Conservation (phyloP, 768 basidiomycete genomes). For the Hebeloma cylindrosporum region DNA sequence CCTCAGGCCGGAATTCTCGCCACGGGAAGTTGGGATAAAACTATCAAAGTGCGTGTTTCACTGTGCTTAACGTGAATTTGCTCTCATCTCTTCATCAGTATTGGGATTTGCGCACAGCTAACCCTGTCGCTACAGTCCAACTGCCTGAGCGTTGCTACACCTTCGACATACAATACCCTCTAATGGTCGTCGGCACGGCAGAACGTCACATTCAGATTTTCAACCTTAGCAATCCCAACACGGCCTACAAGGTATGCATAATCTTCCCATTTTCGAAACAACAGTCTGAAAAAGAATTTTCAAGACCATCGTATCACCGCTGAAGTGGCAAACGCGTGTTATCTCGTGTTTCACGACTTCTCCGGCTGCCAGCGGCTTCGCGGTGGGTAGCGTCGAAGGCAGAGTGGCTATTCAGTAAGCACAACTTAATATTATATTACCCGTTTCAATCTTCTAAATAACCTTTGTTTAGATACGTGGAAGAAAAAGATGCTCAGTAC, state of each 20-base stretch:
- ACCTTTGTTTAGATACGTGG: conserved; percentile 63
- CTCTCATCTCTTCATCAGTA: conserved; percentile 52
- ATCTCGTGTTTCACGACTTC: conserved; percentile 80
- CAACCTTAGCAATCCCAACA: conserved; percentile 80
- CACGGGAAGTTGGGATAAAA: conserved; percentile 98
- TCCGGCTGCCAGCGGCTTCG: conserved; percentile 61
- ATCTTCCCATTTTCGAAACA: conserved; percentile 4
- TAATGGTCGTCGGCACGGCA: conserved; percentile 92
- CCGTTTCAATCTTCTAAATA: background rate
- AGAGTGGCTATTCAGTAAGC: conserved; percentile 95
- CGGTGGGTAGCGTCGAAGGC: conserved; percentile 85
- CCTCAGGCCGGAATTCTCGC: conserved; percentile 75
- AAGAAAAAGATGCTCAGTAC: conserved; percentile 77
- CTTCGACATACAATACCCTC: conserved; percentile 76
- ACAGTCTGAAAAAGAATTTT: conserved; percentile 1
- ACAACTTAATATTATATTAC: background rate
- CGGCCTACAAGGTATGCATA: conserved; percentile 65
- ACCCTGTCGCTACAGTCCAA: conserved; percentile 72
- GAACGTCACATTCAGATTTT: conserved; percentile 90
- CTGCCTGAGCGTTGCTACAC: conserved; percentile 92
- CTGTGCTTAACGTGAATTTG: background rate
- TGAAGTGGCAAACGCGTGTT: conserved; percentile 93
- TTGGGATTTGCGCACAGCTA: conserved; percentile 84
- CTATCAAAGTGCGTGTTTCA: conserved; percentile 68
- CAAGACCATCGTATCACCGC: conserved; percentile 78